A percentile compares a stretch with the other conserved stretches of the same genome.
Evolutionary conservation across 257 asterid genomes (phyloP).

Genomic region (Solanum rostratum): DNA sequence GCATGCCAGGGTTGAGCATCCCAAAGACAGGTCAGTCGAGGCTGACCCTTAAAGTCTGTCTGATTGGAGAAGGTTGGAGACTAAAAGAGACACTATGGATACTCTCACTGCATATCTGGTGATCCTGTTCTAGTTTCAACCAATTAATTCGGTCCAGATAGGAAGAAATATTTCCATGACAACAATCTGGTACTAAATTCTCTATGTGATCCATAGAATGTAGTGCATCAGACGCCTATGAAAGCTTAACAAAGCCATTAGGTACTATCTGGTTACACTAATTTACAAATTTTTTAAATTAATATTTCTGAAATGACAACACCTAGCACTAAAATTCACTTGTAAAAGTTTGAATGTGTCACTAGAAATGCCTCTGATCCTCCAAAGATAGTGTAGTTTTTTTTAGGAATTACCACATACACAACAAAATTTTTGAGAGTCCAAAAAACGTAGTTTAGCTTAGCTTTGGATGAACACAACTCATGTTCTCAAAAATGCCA

Average conservation of each 20-base stretch:
- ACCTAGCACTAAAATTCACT: background rate
- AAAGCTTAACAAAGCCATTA: constrained; percentile 3
- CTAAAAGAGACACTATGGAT: constrained; percentile 42
- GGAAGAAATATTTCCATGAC: background rate
- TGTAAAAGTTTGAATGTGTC: background rate
- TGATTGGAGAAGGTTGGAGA: constrained; percentile 47
- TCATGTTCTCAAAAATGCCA: background rate
- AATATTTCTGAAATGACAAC: no score
- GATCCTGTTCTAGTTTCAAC: background rate
- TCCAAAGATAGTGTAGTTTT: no score
- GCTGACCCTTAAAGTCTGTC: constrained; percentile 31
- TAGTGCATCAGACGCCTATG: background rate
- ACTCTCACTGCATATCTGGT: constrained; percentile 23
- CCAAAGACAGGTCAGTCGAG: constrained; percentile 42
- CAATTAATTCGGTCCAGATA: background rate
- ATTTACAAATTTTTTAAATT: no score
- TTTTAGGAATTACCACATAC: background rate
- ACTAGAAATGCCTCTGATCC: background rate
- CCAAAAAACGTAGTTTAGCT: background rate
- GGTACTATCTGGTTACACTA: no score
- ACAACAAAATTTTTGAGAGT: background rate
- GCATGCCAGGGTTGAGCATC: constrained; percentile 70
- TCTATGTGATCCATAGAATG: background rate
- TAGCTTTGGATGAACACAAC: background rate
- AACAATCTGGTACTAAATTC: background rate